Evolutionary conservation across 2,329 filamentous ascomycete genomes (phyloP).

Genomic region (Pseudogymnoascus sp.): DNA sequence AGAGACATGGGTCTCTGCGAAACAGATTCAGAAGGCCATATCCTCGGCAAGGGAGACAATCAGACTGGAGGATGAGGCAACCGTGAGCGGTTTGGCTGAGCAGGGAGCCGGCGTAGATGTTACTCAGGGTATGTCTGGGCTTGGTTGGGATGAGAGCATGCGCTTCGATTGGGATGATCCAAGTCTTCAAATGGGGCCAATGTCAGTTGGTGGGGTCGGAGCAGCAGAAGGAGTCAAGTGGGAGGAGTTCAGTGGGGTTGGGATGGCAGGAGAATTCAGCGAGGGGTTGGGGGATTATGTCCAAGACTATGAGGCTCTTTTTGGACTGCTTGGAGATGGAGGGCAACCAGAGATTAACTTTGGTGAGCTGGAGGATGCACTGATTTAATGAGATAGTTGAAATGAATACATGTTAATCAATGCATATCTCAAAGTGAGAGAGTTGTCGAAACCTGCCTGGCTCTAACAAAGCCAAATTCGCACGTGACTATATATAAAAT

Average conservation of each 20-base stretch:
- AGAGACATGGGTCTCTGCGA: conserved; percentile 40
- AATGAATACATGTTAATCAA: neutral
- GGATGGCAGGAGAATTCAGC: conserved; percentile 1
- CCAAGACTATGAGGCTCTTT: conserved; percentile 10
- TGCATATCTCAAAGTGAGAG: neutral
- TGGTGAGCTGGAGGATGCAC: neutral
- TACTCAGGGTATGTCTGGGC: neutral
- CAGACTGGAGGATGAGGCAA: conserved; percentile 9
- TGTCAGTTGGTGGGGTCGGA: neutral
- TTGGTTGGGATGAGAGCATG: conserved; percentile 9
- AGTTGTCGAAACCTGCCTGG: neutral
- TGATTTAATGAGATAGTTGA: conserved; percentile 1
- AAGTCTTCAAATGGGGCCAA: conserved; percentile 2
- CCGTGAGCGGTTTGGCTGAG: neutral
- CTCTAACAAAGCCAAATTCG: neutral
- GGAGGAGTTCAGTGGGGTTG: conserved; percentile 4
- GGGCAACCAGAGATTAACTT: neutral
- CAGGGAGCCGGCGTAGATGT: neutral
- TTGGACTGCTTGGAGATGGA: conserved; percentile 8
- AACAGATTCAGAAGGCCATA: conserved; percentile 35
- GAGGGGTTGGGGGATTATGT: conserved; percentile 7
- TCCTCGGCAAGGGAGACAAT: conserved; percentile 15
- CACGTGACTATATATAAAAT: neutral
- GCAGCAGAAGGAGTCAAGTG: neutral
- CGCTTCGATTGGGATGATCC: conserved; percentile 5